These are phyloP conservation scores for Claviceps cyperi DNA, from an alignment of 2,329 filamentous ascomycete species.

Conservation along the genomic window DNA sequence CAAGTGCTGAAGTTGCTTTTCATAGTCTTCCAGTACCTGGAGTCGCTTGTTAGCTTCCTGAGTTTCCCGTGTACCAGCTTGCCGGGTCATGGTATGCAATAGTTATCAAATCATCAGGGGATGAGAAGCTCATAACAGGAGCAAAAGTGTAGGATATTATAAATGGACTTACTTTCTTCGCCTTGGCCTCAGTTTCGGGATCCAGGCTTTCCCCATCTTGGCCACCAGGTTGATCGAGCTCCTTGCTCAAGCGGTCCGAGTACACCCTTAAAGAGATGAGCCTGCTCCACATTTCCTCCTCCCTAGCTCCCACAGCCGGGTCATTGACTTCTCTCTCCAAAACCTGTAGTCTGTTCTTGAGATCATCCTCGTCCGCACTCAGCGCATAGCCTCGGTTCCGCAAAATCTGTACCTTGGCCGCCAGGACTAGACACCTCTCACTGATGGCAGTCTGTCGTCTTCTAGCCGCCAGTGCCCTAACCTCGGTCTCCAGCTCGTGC, in stretches of 20 bases:
- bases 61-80: neutral
- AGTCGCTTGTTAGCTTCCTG: neutral
- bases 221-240: conserved; percentile 53
- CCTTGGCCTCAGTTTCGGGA: conserved; percentile 54
- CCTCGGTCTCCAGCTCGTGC: conserved; percentile 63
- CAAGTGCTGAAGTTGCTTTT: conserved; percentile 64
- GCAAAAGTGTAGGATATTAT: neutral
- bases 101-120: neutral
- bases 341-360: conserved; percentile 55
- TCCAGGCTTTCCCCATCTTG: conserved; percentile 44
- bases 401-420: conserved; percentile 66
- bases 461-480: conserved; percentile 57
- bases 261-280: conserved; percentile 62
- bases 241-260: conserved; percentile 55
- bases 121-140: neutral
- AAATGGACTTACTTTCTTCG: conserved; percentile 50
- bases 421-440: conserved; percentile 58
- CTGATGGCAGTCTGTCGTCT: conserved; percentile 59
- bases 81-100: neutral
- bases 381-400: conserved; percentile 71
- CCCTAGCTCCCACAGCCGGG: conserved; percentile 57
- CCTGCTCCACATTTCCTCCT: conserved; percentile 76
- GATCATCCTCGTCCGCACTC: conserved; percentile 63
- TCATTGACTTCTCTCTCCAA: conserved; percentile 60
- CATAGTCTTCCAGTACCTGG: conserved; percentile 67